A percentile compares a stretch with the other conserved stretches of the same genome.
These are phyloP conservation scores for Pestalotiopsis sp. DNA, from an alignment of 2,329 filamentous ascomycete genomes.

Conservation along the genomic window DNA sequence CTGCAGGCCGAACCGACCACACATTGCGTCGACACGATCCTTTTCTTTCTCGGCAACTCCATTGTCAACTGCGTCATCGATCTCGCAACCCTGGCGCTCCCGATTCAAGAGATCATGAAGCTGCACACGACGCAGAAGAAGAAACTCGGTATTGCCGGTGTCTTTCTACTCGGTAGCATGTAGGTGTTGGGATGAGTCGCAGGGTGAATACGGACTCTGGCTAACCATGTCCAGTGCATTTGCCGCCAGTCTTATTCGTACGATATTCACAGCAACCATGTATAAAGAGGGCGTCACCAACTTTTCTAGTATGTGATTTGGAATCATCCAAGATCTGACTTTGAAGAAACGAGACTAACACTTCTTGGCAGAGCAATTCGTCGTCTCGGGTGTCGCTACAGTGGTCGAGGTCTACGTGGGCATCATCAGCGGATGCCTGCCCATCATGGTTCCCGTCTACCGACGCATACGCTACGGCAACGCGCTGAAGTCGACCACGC, in stretches of 20 bases:
- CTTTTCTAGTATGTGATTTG: neutral
- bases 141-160: conserved; percentile 9
- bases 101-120: conserved; percentile 12
- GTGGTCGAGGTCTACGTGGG: conserved; percentile 19
- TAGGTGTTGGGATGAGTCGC: neutral
- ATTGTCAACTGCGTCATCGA: conserved; percentile 2
- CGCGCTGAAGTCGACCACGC: neutral
- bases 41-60: neutral
- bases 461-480: conserved; percentile 17
- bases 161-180: conserved; percentile 15
- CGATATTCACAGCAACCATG: neutral
- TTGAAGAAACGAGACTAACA: neutral
- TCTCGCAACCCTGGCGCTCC: conserved; percentile 14
- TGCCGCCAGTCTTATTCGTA: conserved; percentile 9
- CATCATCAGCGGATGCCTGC: conserved; percentile 21
- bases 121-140: neutral
- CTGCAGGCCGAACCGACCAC: neutral
- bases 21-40: neutral
- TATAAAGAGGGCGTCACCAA: neutral
- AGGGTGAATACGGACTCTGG: neutral
- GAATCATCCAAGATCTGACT: neutral
- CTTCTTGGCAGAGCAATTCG: conserved; percentile 11
- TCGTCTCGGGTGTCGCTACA: conserved; percentile 8
- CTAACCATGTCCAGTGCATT: conserved; percentile 6
- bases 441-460: conserved; percentile 19